phyloP scores from a whole-genome alignment of 2,329 filamentous ascomycete species.

The Cladosporium sp. region DNA sequence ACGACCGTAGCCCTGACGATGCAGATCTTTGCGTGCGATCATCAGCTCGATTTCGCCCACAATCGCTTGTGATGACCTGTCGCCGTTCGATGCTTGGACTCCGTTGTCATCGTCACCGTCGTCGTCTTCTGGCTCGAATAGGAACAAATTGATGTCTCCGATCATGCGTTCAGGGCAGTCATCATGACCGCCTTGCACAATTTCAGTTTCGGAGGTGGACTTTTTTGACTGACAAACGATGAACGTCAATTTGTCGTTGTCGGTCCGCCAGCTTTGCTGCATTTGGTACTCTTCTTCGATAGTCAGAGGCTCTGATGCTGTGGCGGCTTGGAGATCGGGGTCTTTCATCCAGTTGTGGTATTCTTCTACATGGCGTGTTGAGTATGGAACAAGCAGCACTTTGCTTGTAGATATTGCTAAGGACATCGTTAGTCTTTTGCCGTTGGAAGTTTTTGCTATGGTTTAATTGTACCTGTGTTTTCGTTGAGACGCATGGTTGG shows the following conservation, averaged over 20 bases:
- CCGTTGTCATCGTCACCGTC: slow-evolving; percentile 33
- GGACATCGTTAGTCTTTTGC: background rate
- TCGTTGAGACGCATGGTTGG: slow-evolving; percentile 40
- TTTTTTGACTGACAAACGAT: slow-evolving; percentile 63
- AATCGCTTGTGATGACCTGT: slow-evolving; percentile 18
- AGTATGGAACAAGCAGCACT: slow-evolving; percentile 79
- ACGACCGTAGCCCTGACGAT: slow-evolving; percentile 61
- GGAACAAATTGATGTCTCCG: slow-evolving; percentile 62
- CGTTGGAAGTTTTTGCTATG: background rate
- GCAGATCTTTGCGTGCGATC: slow-evolving; percentile 61
- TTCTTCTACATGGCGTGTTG: slow-evolving; percentile 69
- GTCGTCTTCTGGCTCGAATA: slow-evolving; percentile 54
- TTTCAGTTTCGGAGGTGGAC: background rate
- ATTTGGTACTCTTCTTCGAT: slow-evolving; percentile 83
- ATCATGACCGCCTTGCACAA: slow-evolving; percentile 30
- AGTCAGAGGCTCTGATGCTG: slow-evolving; percentile 79
- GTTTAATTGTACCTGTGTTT: slow-evolving; percentile 30
- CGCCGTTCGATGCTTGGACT: slow-evolving; percentile 9
- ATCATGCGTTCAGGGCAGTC: slow-evolving; percentile 52
- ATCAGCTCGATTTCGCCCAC: slow-evolving; percentile 82
- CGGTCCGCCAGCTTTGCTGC: slow-evolving; percentile 79
- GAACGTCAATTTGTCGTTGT: slow-evolving; percentile 86
- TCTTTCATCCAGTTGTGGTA: slow-evolving; percentile 95
- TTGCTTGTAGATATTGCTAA: slow-evolving; percentile 47
- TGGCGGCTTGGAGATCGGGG: slow-evolving; percentile 73